Evolutionary conservation across 208 protist genomes (phyloP), one percentile per base, ranked within the genome.

Genomic region (Acanthamoeba lenticulata): DNA sequence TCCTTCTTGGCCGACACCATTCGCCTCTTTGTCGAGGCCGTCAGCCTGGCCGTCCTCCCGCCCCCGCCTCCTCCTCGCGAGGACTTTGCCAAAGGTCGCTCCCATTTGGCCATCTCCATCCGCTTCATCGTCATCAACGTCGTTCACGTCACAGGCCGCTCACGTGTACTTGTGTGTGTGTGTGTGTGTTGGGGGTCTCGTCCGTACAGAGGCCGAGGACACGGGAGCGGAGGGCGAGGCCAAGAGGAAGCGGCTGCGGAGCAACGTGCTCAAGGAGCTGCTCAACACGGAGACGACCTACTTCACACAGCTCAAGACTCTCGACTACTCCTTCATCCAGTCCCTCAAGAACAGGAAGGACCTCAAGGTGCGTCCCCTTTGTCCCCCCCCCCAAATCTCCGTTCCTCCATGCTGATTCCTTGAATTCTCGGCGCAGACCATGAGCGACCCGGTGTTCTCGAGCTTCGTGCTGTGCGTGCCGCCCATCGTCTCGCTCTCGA

Each of bases 231-330:
- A 65, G n/a, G 42, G 49, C 44, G 47, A 67, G 21, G 83, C 83
- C 27, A 90, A 90, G 55, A 27, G 83, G 29, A 65, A 90, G 49
- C 38, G 83, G 27, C n/a, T 90, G 45, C 24, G 83, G 49, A 44
- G 47, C 1, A 65, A 38, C 27, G 42, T 65, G 29, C 34, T 90
- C 36, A 90, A 90, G 38, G 83, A 90, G 36, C 21, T 90, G 83
- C 42, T 90, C 21, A 44, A 57, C 49, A 67, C 83, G 29, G 83
- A 90, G 34, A 90, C 83, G 11, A 65, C 49, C 29, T 90, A 90
- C 49, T 90, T 67, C 49, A 90, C 83, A 19, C 83, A 90, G 36
- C 49, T 90, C n/a, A 55, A 65, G 47, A 90, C 83, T 9, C 32
- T 90, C 19, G 49, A 67, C 47, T 90, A 40, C 36, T 57, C 83